phyloP scores from a whole-genome alignment of 495 filamentous ascomycete genomes.

The Daldinia vernicosa region DNA sequence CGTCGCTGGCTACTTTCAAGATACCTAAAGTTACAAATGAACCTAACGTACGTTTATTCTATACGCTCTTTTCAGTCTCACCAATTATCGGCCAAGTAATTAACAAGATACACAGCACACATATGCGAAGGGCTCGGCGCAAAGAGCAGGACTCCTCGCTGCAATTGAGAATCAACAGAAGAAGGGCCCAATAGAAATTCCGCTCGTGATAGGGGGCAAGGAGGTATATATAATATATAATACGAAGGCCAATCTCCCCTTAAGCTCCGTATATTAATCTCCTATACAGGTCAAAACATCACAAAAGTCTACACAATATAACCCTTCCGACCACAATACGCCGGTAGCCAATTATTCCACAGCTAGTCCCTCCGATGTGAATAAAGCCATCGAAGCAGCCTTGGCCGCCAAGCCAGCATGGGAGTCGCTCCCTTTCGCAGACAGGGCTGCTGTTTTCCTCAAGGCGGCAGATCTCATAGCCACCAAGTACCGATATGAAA shows the following conservation, averaged over 20 bases:
- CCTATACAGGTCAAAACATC: constrained; percentile 60
- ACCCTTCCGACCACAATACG: constrained; percentile 77
- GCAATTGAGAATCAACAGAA: constrained; percentile 70
- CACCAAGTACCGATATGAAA: constrained; percentile 88
- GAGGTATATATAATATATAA: constrained; percentile 61
- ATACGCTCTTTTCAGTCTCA: neutral
- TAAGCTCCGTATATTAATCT: neutral
- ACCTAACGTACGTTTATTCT: constrained; percentile 76
- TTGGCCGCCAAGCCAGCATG: constrained; percentile 82
- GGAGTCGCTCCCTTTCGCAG: constrained; percentile 83
- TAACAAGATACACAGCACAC: constrained; percentile 69
- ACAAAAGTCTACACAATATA: constrained; percentile 67
- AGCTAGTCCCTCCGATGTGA: constrained; percentile 76
- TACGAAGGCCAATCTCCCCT: neutral
- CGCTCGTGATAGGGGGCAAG: constrained; percentile 80
- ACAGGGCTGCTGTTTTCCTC: constrained; percentile 91
- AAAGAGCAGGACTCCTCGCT: constrained; percentile 75
- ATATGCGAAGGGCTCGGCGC: constrained; percentile 81
- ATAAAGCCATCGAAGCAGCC: constrained; percentile 78
- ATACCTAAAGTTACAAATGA: constrained; percentile 89
- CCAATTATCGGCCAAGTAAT: neutral
- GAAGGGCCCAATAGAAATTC: constrained; percentile 72
- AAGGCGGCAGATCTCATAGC: constrained; percentile 91
- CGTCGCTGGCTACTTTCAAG: constrained; percentile 78
- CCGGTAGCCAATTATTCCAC: constrained; percentile 80